These are phyloP conservation scores for Cercophora scortea DNA, from an alignment of 495 filamentous ascomycete genomes.

Conservation along the genomic window DNA sequence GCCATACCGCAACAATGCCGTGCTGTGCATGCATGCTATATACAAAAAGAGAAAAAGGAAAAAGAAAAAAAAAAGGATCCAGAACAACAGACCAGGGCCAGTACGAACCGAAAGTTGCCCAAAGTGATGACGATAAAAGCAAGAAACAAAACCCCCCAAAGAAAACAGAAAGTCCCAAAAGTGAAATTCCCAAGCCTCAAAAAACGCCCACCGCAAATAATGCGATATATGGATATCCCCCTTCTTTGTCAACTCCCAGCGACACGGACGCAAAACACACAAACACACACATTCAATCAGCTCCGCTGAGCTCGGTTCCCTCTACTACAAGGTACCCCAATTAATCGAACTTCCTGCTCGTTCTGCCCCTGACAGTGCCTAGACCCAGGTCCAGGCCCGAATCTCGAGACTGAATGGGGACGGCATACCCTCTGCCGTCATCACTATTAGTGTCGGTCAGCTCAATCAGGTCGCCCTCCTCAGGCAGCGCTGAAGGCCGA, in stretches of 20 bases:
- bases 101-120: too few species aligned
- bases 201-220: not conserved
- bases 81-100: too few species aligned
- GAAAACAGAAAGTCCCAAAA: too few species aligned
- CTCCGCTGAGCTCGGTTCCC: not conserved
- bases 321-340: not conserved
- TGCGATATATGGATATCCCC: slow-evolving; percentile 3
- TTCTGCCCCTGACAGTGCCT: not conserved
- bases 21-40: too few species aligned
- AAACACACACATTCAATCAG: not conserved
- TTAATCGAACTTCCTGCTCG: slow-evolving; percentile 28
- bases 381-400: not conserved
- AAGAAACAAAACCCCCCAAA: too few species aligned
- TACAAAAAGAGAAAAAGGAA: too few species aligned
- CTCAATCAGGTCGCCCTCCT: slow-evolving; percentile 74
- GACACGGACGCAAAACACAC: not conserved
- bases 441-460: slow-evolving; percentile 56
- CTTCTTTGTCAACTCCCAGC: not conserved
- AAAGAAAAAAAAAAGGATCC: too few species aligned
- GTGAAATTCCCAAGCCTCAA: not conserved
- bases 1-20: too few species aligned
- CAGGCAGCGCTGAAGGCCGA: slow-evolving; percentile 19
- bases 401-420: too few species aligned
- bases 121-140: too few species aligned
- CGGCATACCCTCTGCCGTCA: slow-evolving; percentile 30